Evolutionary conservation across 768 basidiomycete species (phyloP), one percentile per base, ranked within the genome.

Genomic region (Paxillus ammoniavirescens): DNA sequence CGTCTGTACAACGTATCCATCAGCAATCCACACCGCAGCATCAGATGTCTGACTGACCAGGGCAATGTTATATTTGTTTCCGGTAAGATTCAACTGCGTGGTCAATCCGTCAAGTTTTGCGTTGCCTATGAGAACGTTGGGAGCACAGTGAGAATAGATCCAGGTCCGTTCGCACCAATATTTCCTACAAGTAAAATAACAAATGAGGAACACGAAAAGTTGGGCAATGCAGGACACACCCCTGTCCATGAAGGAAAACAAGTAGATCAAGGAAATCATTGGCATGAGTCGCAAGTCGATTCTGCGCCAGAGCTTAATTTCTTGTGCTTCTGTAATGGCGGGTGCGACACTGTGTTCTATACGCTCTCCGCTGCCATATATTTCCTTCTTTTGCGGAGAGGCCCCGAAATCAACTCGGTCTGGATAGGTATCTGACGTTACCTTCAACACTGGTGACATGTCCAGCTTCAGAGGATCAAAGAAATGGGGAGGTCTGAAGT

Each of bases 31-130:
- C 17, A 23, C 31, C 2, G 10, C 9, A 33, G 2, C 6, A 3
- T 12, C 10, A 14, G 17, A 42, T 8, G 13, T 5, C 4, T 3
- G 15, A 46, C 74, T 15, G 44, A 87, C 86, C 64, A 89, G 64
- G 0, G 84, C 84, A 38, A 86, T 80, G 55, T 87, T 87, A 57
- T 85, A 90, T 57, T 79, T 70, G 61, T 82, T 77, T 10, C 82
- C 81, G 0, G 72, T 77, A 37, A 89, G 74, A 35, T 80, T 21
- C 2, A 90, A 73, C 60, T 89, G 76, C 0, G 69, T 78, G 15
- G 66, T 61, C 4, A 91, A 68, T 3, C 89, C 89, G 59, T 84
- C 82, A 1, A 89, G 68, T 55, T 77, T 83, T 2, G 87, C 87
- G 61, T 89, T 88, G 33, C 84, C 86, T 52, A 46, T 5, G 35